Percentiles rank a stretch among this genome's conserved stretches.
These are phyloP conservation scores for Paramecium sexaurelia DNA, from an alignment of 73 alveolate species.

Conservation along the genomic window DNA sequence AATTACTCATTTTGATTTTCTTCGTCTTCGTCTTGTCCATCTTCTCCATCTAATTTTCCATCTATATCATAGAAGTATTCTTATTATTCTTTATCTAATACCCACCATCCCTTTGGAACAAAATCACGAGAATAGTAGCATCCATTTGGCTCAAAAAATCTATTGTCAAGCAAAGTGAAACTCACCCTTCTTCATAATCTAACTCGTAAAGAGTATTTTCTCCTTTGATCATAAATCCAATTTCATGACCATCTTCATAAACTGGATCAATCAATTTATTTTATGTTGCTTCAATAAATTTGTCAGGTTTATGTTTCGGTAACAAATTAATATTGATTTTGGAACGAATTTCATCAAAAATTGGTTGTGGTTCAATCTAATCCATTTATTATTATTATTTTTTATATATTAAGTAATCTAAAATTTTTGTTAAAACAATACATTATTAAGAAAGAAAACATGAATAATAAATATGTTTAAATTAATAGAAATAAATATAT, in stretches of 20 bases:
- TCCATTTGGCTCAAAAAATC: slow-evolving; percentile 58
- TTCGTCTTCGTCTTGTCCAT: background rate
- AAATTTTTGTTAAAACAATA: no score
- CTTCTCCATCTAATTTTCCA: slow-evolving; percentile 13
- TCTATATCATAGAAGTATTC: background rate
- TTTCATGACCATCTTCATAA: slow-evolving; percentile 37
- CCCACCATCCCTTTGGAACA: slow-evolving; percentile 62
- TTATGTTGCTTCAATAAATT: background rate
- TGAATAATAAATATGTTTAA: no score
- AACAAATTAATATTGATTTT: background rate
- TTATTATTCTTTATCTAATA: background rate
- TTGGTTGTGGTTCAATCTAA: slow-evolving; percentile 29
- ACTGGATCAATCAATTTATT: background rate
- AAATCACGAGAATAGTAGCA: slow-evolving; percentile 49
- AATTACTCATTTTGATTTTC: background rate
- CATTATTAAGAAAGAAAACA: no score
- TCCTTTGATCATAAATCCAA: slow-evolving; percentile 23
- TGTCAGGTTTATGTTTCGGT: background rate
- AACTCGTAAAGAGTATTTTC: background rate
- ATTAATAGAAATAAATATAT: background rate
- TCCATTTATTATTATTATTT: background rate
- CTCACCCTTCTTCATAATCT: slow-evolving; percentile 53
- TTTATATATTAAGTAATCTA: background rate
- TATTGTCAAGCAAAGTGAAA: background rate
- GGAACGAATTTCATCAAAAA: background rate